A percentile compares a stretch with the other conserved stretches of the same genome.
Evolutionary conservation across 2,329 filamentous ascomycete genomes (phyloP).

Genomic region (Emergomyces pasteurianus): DNA sequence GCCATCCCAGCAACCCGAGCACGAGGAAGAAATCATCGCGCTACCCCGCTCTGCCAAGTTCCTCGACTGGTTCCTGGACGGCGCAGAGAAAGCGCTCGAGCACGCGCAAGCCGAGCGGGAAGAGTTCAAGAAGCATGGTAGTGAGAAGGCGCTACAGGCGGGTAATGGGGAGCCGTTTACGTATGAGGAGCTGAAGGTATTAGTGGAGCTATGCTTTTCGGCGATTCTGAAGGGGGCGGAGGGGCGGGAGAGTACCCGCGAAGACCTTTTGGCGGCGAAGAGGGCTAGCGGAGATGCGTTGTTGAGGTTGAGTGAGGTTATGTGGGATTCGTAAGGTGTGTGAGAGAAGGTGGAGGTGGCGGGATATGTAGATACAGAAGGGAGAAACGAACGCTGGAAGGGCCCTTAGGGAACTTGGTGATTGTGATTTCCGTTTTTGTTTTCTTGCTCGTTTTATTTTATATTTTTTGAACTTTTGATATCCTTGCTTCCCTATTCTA

Average conservation of each 20-base stretch:
- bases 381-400: no score
- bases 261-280: constrained; percentile 36
- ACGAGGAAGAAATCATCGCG: constrained; percentile 25
- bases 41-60: constrained; percentile 35
- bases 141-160: constrained; percentile 22
- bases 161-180: constrained; percentile 33
- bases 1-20: constrained; percentile 5
- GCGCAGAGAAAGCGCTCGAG: constrained; percentile 32
- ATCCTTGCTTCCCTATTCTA: not conserved
- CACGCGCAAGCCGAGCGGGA: constrained; percentile 35
- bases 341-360: not conserved
- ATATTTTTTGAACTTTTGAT: no score
- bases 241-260: constrained; percentile 33
- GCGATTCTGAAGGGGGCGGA: constrained; percentile 27
- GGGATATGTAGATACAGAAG: not conserved
- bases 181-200: constrained; percentile 34
- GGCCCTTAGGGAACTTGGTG: no score
- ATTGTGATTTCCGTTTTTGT: no score
- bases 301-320: constrained; percentile 34
- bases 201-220: constrained; percentile 36
- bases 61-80: constrained; percentile 37
- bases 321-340: constrained; percentile 26
- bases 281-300: constrained; percentile 34
- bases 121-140: constrained; percentile 21
- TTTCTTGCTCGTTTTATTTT: not conserved